Base-by-base conservation (phyloP, 345 rosid species). In the Rhodamnia argentea region DNA sequence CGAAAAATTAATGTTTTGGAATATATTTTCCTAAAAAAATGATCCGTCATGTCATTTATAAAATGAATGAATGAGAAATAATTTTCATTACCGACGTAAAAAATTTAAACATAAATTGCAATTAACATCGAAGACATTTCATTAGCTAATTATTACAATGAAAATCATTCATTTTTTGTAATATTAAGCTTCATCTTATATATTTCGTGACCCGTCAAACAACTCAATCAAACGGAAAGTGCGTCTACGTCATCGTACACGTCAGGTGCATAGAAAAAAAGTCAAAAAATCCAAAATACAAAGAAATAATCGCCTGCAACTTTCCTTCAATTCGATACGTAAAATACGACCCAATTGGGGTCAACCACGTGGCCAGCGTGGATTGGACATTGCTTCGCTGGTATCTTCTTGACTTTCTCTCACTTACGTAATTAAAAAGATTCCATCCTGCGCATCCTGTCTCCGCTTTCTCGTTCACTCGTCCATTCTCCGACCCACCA, bases 41-140 rank as follows among this genome's bases (percentile, higher is more conserved):
- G 1, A 60, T 16, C 3, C 0, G 3, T 29, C 13, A 64, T 64
- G 1, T 1, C 3, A 0, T 7, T 32, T 60, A 16, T 0, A 29
- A 62, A 18, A 0, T 32, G 2, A 32, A 32, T 8, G 6, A 2
- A 5, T 1, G 0, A 29, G 27, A 62, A 9, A 0, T 18, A 0
- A 0, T 29, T 29, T 1, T 64, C 3, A 29, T 64, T 4, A 5
- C 15, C 14, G 6, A 27, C 9, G 0, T 11, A 29, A 29, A 29
- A 8, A 27, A 64, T 64, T 32, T 8, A 64, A 32, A 16, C 16
- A 29, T 16, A 64, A 64, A 7, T 15, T 32, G 1, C 18, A 1
- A 4, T 29, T 5, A 3, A 29, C 14, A 64, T 29, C 15, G 32
- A 29, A 64, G 29, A 64, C 27, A 62, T 29, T 62, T 62, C 32